Evolutionary conservation across 2,329 filamentous ascomycete genomes (phyloP), one percentile per base, ranked within the genome.

Genomic region (Cercospora sp.): DNA sequence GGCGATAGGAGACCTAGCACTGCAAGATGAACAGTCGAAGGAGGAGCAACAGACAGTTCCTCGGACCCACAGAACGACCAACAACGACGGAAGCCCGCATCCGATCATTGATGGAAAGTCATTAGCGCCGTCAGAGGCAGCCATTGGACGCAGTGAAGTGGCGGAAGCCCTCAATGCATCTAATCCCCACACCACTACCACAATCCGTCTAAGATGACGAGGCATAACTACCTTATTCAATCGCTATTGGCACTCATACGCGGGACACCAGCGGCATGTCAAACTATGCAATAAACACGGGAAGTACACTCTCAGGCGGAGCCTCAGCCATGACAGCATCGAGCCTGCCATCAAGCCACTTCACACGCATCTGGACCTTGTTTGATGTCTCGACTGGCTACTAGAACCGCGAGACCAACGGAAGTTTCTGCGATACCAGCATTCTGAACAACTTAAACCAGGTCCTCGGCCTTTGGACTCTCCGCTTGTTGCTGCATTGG

Each of bases 261-360:
- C 31, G 60, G 60, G n/a, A 4, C 42, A 31, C 60, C 42, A 63
- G 60, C 51, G 28, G 60, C 39, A 53, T 63, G 60, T 3, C 60
- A 51, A 63, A 63, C 23, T 51, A 39, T 51, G 42, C 42, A 36
- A 53, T 61, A n/a, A 60, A 61, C 20, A 61, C 36, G 23, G 59
- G 28, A 59, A 23, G 28, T 9, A 16, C 28, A 39, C 30, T 20
- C 9, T 48, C 8, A 18, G 9, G 42, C 42, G 3, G 42, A 48
- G 18, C 20, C 42, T 59, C 57, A 39, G 57, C 30, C 23, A 59
- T 59, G 18, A 16, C 57, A n/a, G 18, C 28, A 59, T 20, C 18
- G 5, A 48, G 20, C 20, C 42, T 12, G 42, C 3, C 42, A 23
- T 23, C 10, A 13, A 18, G 8, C 42, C 42, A 48, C n/a, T 4